phyloP scores from a whole-genome alignment of 176 grass and related monocot genomes.

The Bonia amplexicaulis region DNA sequence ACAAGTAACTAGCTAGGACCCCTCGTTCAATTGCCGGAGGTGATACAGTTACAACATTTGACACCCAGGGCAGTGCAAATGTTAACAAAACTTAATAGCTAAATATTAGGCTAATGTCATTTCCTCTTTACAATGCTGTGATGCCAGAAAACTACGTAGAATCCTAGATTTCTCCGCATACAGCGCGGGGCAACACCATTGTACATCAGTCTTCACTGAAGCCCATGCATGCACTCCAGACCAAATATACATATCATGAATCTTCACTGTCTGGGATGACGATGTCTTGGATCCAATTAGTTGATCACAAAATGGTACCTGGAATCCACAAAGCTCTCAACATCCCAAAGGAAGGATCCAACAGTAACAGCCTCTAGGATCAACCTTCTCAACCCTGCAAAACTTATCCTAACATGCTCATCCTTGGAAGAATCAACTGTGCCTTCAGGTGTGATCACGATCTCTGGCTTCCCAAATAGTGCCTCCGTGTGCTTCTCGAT shows the following conservation, averaged over 20 bases:
- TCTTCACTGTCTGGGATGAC: neutral
- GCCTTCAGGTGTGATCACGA: slow-evolving; percentile 80
- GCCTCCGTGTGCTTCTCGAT: slow-evolving; percentile 96
- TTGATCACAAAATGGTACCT: slow-evolving; percentile 87
- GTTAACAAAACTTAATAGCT: neutral
- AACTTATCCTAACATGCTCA: slow-evolving; percentile 82
- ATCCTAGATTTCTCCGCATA: slow-evolving; percentile 2
- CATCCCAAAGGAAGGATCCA: slow-evolving; percentile 93
- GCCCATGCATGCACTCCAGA: neutral
- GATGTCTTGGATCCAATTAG: neutral
- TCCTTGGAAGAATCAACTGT: slow-evolving; percentile 91
- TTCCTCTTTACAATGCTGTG: slow-evolving; percentile 30
- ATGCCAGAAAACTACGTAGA: slow-evolving; percentile 17
- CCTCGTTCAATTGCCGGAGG: neutral
- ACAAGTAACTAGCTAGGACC: neutral
- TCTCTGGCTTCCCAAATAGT: slow-evolving; percentile 88
- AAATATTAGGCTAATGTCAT: neutral
- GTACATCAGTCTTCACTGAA: slow-evolving; percentile 22
- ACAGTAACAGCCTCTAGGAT: slow-evolving; percentile 95
- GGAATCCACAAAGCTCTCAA: slow-evolving; percentile 85
- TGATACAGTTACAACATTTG: neutral
- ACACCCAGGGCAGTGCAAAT: neutral
- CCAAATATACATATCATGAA: slow-evolving; percentile 9
- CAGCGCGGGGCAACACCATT: neutral
- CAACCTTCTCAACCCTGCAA: slow-evolving; percentile 67